Conservation (phyloP, 495 filamentous ascomycete species). For the Daldinia concentrica region DNA sequence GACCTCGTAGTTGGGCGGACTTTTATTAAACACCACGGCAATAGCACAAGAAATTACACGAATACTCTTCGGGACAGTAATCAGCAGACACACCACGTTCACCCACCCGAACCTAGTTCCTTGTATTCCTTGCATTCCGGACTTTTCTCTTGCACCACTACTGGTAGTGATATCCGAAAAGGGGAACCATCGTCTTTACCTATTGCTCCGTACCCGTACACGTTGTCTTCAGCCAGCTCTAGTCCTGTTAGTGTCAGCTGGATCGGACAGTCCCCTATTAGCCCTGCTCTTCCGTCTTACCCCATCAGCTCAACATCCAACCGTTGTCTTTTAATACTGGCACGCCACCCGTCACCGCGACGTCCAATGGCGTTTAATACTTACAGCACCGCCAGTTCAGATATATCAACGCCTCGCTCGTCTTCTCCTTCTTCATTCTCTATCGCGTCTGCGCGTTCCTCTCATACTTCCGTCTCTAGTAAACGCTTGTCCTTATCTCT, state of each 20-base stretch:
- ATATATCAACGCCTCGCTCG: constrained; percentile 64
- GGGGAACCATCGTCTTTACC: constrained; percentile 39
- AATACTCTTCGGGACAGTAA: constrained; percentile 41
- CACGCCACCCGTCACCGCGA: constrained; percentile 35
- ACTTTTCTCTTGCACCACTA: constrained; percentile 48
- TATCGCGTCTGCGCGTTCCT: constrained; percentile 58
- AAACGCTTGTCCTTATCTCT: constrained; percentile 64
- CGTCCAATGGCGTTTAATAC: constrained; percentile 62
- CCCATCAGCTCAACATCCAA: constrained; percentile 42
- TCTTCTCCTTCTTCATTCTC: constrained; percentile 60
- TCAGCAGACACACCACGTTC: constrained; percentile 38
- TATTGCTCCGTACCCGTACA: constrained; percentile 27
- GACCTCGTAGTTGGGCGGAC: constrained; percentile 26
- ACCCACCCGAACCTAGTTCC: constrained; percentile 45
- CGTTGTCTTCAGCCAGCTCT: neutral
- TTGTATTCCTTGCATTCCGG: constrained; percentile 37
- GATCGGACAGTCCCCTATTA: constrained; percentile 40
- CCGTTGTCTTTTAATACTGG: constrained; percentile 41
- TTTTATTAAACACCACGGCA: constrained; percentile 40
- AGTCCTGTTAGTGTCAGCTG: constrained; percentile 23
- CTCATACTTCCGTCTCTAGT: constrained; percentile 61
- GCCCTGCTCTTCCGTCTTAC: constrained; percentile 37
- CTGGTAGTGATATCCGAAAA: constrained; percentile 45
- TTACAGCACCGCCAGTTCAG: constrained; percentile 55
- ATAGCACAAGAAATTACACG: constrained; percentile 37